Evolutionary conservation across 2,329 filamentous ascomycete genomes (phyloP).

Genomic region (Alternaria postmessia): DNA sequence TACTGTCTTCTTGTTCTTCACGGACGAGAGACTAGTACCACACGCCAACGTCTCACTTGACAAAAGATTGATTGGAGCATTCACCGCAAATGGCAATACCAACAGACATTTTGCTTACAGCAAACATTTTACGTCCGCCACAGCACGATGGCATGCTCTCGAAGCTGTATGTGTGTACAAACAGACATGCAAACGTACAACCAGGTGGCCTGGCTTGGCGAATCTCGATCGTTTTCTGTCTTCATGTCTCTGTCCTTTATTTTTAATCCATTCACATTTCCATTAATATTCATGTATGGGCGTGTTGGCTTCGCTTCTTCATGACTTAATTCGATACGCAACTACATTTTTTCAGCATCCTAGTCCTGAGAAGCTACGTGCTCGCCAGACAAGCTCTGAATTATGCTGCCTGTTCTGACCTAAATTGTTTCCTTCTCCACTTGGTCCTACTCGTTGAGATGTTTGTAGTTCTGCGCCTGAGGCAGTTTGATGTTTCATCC

Average conservation of each 20-base stretch:
- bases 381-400: neutral
- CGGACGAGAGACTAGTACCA: too few relatives aligned
- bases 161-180: neutral
- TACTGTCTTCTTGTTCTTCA: too few relatives aligned
- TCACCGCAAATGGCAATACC: neutral
- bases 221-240: neutral
- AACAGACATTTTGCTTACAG: neutral
- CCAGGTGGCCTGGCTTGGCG: neutral
- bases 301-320: neutral
- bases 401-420: neutral
- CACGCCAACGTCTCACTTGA: neutral
- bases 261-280: neutral
- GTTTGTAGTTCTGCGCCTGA: conserved; percentile 18
- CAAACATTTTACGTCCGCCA: neutral
- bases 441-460: conserved; percentile 1
- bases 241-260: neutral
- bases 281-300: neutral
- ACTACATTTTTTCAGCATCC: neutral
- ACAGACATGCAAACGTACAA: neutral
- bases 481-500: conserved; percentile 32
- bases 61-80: neutral
- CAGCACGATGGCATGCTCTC: neutral
- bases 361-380: neutral
- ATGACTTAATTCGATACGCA: neutral
- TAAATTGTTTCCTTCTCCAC: conserved; percentile 1